Percentiles rank a stretch among this genome's conserved stretches.
These are phyloP conservation scores for Golovinomyces cichoracearum DNA, from an alignment of 2,329 filamentous ascomycete genomes.

Conservation along the genomic window DNA sequence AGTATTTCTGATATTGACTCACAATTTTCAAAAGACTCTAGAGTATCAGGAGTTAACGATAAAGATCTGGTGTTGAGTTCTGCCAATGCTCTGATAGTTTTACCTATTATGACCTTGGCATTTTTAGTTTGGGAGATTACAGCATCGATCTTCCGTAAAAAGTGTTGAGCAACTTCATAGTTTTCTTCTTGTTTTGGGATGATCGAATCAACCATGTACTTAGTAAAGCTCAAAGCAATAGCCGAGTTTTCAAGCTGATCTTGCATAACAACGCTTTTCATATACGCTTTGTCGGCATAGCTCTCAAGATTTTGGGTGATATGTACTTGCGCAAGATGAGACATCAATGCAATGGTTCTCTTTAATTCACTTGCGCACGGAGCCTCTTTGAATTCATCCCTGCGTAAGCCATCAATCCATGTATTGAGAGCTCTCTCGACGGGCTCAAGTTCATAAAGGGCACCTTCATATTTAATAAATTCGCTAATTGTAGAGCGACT, in stretches of 20 bases:
- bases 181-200: constrained; percentile 32
- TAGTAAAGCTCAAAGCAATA: constrained; percentile 35
- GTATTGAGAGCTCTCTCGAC: constrained; percentile 71
- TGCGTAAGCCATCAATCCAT: constrained; percentile 64
- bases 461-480: constrained; percentile 54
- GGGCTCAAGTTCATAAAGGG: constrained; percentile 67
- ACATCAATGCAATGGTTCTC: constrained; percentile 60
- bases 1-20: constrained; percentile 39
- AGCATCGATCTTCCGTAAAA: constrained; percentile 43
- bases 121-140: constrained; percentile 54
- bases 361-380: constrained; percentile 61
- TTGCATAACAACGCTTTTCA: constrained; percentile 51
- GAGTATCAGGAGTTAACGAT: constrained; percentile 41
- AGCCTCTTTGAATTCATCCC: constrained; percentile 64
- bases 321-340: constrained; percentile 62
- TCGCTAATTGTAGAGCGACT: constrained; percentile 50
- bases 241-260: constrained; percentile 60
- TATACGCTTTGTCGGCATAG: constrained; percentile 55
- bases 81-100: constrained; percentile 49
- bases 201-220: constrained; percentile 39
- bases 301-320: constrained; percentile 42
- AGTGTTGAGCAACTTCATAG: constrained; percentile 39
- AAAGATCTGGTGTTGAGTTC: constrained; percentile 54
- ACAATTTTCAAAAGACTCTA: constrained; percentile 42
- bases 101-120: constrained; percentile 58